Evolutionary conservation across 2,329 filamentous ascomycete genomes (phyloP).

Genomic region (Hypoxylon sp.): DNA sequence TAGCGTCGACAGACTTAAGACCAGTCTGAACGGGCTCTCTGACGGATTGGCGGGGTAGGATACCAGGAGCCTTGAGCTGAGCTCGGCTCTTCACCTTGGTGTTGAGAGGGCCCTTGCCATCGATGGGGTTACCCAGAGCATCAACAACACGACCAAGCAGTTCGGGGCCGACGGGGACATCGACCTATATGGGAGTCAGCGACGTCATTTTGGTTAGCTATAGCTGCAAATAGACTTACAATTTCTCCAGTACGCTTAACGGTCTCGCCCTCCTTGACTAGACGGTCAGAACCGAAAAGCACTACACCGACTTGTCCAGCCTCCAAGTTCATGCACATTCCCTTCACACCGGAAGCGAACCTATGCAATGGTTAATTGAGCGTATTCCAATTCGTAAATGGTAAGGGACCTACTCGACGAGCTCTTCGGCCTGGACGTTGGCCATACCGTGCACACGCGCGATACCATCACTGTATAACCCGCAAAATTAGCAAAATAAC

Average conservation of each 20-base stretch:
- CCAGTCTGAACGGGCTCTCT: constrained; percentile 99
- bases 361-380: constrained; percentile 56
- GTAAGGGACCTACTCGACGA: constrained; percentile 86
- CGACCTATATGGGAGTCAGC: constrained; percentile 71
- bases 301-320: constrained; percentile 99
- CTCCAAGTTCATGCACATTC: constrained; percentile 99
- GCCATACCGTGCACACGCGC: constrained; percentile 99
- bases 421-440: constrained; percentile 99
- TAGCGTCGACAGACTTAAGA: constrained; percentile 98
- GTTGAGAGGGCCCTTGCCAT: constrained; percentile 98
- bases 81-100: constrained; percentile 92
- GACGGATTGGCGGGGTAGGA: constrained; percentile 96
- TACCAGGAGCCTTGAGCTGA: constrained; percentile 98
- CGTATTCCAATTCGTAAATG: constrained; percentile 28
- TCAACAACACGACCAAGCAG: constrained; percentile 98
- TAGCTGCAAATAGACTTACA: constrained; percentile 66
- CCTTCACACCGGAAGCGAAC: constrained; percentile 99
- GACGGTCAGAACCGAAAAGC: constrained; percentile 99
- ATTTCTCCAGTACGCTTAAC: constrained; percentile 99
- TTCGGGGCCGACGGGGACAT: constrained; percentile 91
- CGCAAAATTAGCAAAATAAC: constrained; percentile 40
- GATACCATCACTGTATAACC: constrained; percentile 89
- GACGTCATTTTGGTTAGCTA: constrained; percentile 2
- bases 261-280: constrained; percentile 98
- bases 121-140: constrained; percentile 98